Conservation (phyloP, 2,329 filamentous ascomycete species). For the Penicillium thymicola region DNA sequence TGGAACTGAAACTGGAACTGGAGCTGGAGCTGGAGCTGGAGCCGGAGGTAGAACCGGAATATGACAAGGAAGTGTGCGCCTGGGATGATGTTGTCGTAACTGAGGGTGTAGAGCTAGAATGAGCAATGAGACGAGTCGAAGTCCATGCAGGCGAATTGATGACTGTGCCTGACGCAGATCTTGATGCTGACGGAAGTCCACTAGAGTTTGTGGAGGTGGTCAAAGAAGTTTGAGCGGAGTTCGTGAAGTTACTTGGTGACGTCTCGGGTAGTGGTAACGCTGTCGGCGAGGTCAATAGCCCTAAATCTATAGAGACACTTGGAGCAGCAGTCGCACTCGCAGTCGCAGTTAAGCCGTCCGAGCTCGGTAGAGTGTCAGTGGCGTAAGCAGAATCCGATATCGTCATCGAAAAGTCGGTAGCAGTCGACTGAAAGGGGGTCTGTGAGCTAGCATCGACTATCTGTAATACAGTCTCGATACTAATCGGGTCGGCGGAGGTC, state of each 20-base stretch:
- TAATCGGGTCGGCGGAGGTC: conserved; percentile 1
- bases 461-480: conserved; percentile 18
- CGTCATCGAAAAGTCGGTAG: conserved; percentile 14
- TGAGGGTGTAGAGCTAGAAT: neutral
- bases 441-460: conserved; percentile 20
- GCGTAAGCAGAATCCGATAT: conserved; percentile 13
- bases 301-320: conserved; percentile 1
- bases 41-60: neutral
- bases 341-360: neutral
- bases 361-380: conserved; percentile 7
- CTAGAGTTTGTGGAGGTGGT: conserved; percentile 1
- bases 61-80: neutral
- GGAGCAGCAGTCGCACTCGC: neutral
- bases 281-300: conserved; percentile 1
- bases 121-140: conserved; percentile 13
- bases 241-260: neutral
- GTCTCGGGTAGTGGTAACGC: neutral
- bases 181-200: conserved; percentile 9
- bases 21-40: neutral
- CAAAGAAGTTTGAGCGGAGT: conserved; percentile 2
- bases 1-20: neutral
- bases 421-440: conserved; percentile 12
- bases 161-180: conserved; percentile 1
- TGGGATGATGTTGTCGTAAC: neutral
- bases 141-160: conserved; percentile 7